phyloP scores from a whole-genome alignment of 192 early-diverging fungal genomes.

The Pilaira anomala region DNA sequence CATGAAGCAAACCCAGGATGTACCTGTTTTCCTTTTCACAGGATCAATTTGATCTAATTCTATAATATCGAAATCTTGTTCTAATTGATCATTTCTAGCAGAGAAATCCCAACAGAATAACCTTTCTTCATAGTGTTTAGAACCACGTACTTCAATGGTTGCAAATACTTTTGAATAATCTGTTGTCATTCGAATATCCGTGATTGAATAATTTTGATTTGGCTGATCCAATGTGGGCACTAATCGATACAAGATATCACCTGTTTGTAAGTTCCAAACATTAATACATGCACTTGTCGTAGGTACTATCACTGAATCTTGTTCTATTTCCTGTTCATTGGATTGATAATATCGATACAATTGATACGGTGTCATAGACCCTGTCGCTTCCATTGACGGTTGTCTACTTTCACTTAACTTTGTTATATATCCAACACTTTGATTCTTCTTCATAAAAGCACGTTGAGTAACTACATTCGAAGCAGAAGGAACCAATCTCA shows the following conservation, averaged over 20 bases:
- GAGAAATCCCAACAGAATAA: conserved; percentile 29
- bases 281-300: conserved; percentile 40
- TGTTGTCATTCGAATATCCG: conserved; percentile 22
- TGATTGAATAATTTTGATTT: conserved; percentile 11
- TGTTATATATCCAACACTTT: conserved; percentile 11
- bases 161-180: conserved; percentile 24
- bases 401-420: conserved; percentile 9
- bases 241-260: conserved; percentile 37
- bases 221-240: conserved; percentile 23
- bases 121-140: conserved; percentile 3
- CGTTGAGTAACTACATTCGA: conserved; percentile 1
- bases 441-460: not conserved
- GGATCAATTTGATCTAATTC: not conserved
- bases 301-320: conserved; percentile 9
- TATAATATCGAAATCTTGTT: not conserved
- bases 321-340: not conserved
- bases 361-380: conserved; percentile 18
- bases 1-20: conserved; percentile 21
- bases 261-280: conserved; percentile 49
- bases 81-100: not conserved
- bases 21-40: conserved; percentile 4
- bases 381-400: not conserved
- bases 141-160: conserved; percentile 15
- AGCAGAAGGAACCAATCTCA: not conserved
- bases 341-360: conserved; percentile 19